These are phyloP conservation scores for Eucommia ulmoides DNA, from an alignment of 257 asterid genomes.

Conservation along the genomic window DNA sequence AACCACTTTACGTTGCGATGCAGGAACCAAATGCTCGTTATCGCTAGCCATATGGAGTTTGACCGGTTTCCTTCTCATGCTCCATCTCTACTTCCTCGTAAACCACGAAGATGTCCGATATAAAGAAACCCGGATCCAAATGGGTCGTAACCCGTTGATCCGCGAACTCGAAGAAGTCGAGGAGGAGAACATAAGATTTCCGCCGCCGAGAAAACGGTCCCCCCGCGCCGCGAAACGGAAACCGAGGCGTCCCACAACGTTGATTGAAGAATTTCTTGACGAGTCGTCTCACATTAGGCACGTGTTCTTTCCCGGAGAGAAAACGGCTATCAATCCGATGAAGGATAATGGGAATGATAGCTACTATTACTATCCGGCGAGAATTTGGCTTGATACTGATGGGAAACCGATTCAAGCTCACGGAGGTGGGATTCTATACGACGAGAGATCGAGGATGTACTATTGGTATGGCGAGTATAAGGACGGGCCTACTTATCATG, in stretches of 20 bases:
- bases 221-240: conserved; percentile 89
- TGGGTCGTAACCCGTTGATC: conserved; percentile 24
- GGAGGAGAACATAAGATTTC: conserved; percentile 70
- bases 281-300: conserved; percentile 77
- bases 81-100: conserved; percentile 46
- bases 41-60: conserved; percentile 41
- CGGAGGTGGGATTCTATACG: conserved; percentile 93
- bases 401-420: conserved; percentile 97
- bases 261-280: conserved; percentile 83
- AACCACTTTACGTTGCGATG: conserved; percentile 65
- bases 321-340: conserved; percentile 50
- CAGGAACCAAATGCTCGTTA: conserved; percentile 69
- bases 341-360: conserved; percentile 37
- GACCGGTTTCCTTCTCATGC: conserved; percentile 48
- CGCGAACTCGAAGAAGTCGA: conserved; percentile 73
- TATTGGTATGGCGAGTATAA: conserved; percentile 98
- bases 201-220: conserved; percentile 75
- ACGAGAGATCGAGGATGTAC: conserved; percentile 49
- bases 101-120: conserved; percentile 20
- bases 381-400: conserved; percentile 87
- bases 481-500: conserved; percentile 95
- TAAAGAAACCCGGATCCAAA: conserved; percentile 13
- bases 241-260: conserved; percentile 48
- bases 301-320: conserved; percentile 59
- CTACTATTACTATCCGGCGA: conserved; percentile 61